Base-by-base conservation (phyloP, 768 basidiomycete genomes). In the Botryobasidium botryosum region DNA sequence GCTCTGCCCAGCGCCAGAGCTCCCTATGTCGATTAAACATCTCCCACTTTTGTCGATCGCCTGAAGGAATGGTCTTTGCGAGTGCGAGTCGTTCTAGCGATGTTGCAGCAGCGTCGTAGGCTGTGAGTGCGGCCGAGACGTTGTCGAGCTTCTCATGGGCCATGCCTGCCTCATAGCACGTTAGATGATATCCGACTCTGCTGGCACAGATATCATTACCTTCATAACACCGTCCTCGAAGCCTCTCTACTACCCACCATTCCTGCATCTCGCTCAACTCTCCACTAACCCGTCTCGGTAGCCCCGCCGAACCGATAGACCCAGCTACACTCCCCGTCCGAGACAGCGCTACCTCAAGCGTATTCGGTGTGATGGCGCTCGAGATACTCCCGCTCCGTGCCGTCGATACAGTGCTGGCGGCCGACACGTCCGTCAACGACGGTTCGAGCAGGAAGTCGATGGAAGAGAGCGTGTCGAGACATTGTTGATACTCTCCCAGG, bases 1-100 rank as follows among this genome's bases (percentile, higher is more conserved):
- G 69, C 53, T 92, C 86, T 2, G 73, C 66, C 82, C 84, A 90
- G 40, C 87, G 69, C 68, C 85, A 88, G 7, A 91, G 67, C 54
- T 96, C 90, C 5, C 80, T 78, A 45, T 81, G 75, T 37, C 69
- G 69, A 3, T 63, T 57, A 53, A 87, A 87, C 4, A 75, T 66
- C 2, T 70, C 61, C 35, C 67, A 68, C 44, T 67, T 67, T n/a
- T 63, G 54, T 50, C 60, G 52, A 32, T 38, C 41, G 41, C 38
- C 32, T 46, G 48, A 27, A 5, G 43, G 35, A 6, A 25, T 31
- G 21, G 46, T 26, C 44, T 40, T 41, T n/a, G 48, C 37, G n/a
- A 44, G 26, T 17, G 46, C 40, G 33, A 52, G 46, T 74, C 72
- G 28, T 64, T 63, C 59, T 37, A 87, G 65, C 10, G 79, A 65